Conservation (phyloP, 768 basidiomycete genomes). For the Steccherinum ochraceum region DNA sequence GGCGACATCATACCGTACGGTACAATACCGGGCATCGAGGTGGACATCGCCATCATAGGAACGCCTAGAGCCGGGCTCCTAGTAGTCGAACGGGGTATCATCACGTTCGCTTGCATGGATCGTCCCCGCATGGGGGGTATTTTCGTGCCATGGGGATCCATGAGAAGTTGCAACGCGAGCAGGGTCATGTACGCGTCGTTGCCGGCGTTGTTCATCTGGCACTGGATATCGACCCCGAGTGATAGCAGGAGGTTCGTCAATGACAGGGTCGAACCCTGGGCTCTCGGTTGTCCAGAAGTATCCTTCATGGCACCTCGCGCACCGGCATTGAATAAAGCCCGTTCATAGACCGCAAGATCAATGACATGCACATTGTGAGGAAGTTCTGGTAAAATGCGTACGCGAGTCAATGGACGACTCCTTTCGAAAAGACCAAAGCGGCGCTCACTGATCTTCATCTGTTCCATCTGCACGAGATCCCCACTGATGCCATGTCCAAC, state of each 20-base stretch:
- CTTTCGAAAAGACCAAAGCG: slow-evolving; percentile 1
- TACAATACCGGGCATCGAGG: not conserved
- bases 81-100: slow-evolving; percentile 10
- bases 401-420: slow-evolving; percentile 1
- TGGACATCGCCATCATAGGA: not conserved
- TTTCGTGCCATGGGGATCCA: slow-evolving; percentile 45
- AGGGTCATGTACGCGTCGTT: slow-evolving; percentile 73
- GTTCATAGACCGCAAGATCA: slow-evolving; percentile 61
- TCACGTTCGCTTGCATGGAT: slow-evolving; percentile 4
- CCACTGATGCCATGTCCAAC: slow-evolving; percentile 56
- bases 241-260: slow-evolving; percentile 59
- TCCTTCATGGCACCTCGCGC: slow-evolving; percentile 57
- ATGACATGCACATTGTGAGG: slow-evolving; percentile 68
- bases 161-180: slow-evolving; percentile 60
- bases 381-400: slow-evolving; percentile 46
- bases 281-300: slow-evolving; percentile 47
- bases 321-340: slow-evolving; percentile 51
- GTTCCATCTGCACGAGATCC: slow-evolving; percentile 59
- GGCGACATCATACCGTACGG: not conserved
- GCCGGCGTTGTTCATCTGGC: slow-evolving; percentile 64
- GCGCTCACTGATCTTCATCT: slow-evolving; percentile 73
- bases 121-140: slow-evolving; percentile 15
- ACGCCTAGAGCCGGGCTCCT: slow-evolving; percentile 7
- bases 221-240: slow-evolving; percentile 37
- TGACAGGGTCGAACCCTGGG: slow-evolving; percentile 49